Percentiles rank a stretch among this genome's conserved stretches.
Evolutionary conservation across 495 filamentous ascomycete species (phyloP).

Genomic region (Physcia stellaris): DNA sequence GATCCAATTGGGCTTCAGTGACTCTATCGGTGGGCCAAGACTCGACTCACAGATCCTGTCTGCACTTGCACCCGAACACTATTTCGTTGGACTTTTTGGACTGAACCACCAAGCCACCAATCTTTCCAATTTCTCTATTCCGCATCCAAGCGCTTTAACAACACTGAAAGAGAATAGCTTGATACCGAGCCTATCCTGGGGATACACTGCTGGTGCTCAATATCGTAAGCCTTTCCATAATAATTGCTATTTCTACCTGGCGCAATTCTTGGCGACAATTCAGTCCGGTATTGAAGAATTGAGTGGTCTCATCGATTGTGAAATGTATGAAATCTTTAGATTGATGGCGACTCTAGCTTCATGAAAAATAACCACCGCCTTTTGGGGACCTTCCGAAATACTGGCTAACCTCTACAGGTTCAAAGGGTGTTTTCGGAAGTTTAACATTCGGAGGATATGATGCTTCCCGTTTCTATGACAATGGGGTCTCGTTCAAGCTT

Average conservation of each 20-base stretch:
- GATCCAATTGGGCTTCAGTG: constrained; percentile 29
- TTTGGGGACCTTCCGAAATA: too few relatives aligned
- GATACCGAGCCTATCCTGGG: constrained; percentile 40
- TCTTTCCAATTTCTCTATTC: constrained; percentile 30
- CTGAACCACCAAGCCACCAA: constrained; percentile 34
- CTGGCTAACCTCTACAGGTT: too few relatives aligned
- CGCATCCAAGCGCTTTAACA: constrained; percentile 33
- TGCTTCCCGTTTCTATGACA: constrained; percentile 32
- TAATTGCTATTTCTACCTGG: too few relatives aligned
- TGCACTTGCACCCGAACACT: constrained; percentile 28
- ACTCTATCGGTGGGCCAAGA: constrained; percentile 22
- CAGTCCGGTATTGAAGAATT: too few relatives aligned
- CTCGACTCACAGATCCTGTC: constrained; percentile 33
- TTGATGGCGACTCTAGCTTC: too few relatives aligned
- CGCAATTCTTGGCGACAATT: too few relatives aligned
- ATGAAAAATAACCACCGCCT: too few relatives aligned
- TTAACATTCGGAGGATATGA: constrained; percentile 47
- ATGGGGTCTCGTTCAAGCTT: constrained; percentile 34
- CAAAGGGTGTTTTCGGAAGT: constrained; percentile 34
- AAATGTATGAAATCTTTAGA: too few relatives aligned
- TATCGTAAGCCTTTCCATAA: constrained; percentile 34
- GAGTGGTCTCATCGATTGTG: too few relatives aligned
- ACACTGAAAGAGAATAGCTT: constrained; percentile 27
- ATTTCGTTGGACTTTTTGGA: constrained; percentile 40
- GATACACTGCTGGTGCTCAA: constrained; percentile 42